Evolutionary conservation across 805 yeast species (phyloP).

Genomic region (Lipomyces sp.): DNA sequence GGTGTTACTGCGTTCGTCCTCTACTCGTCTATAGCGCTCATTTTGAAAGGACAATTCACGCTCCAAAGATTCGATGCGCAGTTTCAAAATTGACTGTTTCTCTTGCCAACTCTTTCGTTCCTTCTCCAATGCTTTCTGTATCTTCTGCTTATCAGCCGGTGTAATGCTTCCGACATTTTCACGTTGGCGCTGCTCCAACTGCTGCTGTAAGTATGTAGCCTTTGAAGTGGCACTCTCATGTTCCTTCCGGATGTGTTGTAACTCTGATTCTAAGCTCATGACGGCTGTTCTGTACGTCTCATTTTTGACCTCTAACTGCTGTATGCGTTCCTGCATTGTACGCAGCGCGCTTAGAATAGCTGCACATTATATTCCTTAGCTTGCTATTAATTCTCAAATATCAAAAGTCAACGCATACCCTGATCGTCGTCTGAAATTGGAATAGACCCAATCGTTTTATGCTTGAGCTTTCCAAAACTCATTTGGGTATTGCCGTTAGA

Average conservation of each 20-base stretch:
- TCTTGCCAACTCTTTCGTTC: constrained; percentile 30
- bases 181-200: constrained; percentile 26
- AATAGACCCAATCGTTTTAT: constrained; percentile 27
- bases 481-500: constrained; percentile 17
- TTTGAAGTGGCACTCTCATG: constrained; percentile 15
- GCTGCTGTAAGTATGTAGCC: constrained; percentile 19
- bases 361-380: background rate
- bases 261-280: constrained; percentile 19
- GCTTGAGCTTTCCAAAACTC: constrained; percentile 10
- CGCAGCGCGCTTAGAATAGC: constrained; percentile 34
- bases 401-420: background rate
- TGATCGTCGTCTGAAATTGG: constrained; percentile 36
- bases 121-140: constrained; percentile 26
- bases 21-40: constrained; percentile 13
- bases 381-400: background rate
- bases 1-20: constrained; percentile 32
- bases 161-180: constrained; percentile 16
- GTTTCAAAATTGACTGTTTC: constrained; percentile 19
- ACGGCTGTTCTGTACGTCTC: constrained; percentile 18
- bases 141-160: constrained; percentile 13
- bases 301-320: constrained; percentile 29
- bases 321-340: constrained; percentile 29
- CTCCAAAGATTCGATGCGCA: constrained; percentile 23
- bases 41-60: constrained; percentile 18
- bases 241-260: constrained; percentile 6